Base-by-base conservation (phyloP, 768 basidiomycete genomes). In the Collybiopsis confluens region DNA sequence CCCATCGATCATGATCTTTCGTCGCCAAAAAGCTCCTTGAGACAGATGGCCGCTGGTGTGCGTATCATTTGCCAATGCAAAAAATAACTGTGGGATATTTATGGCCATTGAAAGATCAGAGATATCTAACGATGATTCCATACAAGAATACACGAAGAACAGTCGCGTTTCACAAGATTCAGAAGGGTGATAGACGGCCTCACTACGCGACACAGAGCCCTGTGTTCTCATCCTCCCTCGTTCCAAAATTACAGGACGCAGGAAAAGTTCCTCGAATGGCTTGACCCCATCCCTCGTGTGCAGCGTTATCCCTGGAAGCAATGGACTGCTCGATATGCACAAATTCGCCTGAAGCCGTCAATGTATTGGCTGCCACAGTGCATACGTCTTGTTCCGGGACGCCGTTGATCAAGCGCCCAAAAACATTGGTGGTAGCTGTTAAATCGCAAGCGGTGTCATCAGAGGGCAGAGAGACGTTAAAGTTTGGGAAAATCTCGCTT, bases 351-450 rank as follows among this genome's bases (percentile, higher is more conserved):
- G 62, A 66, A 18, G 66, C 68, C 0, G 42, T 33, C 7, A 35
- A 50, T 5, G 65, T 61, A 5, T 45, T 61, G 3, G 73, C 64
- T 16, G 60, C 59, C 28, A 46, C 57, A 1, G 41, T 61, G 55
- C 73, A 78, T 2, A 75, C 72, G 4, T 50, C 42, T 2, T 52
- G 45, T 10, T 61, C 61, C 8, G 56, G 40, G 4, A 75, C 59
- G 24, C 70, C 68, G 52, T 80, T 80, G 35, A 77, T 56, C 26
- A 74, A 61, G 20, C 77, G 65, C 27, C 77, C 78, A 4, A 76
- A 70, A 23, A 80, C 67, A 42, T 78, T 79, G 38, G 64, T 70
- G 8, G 74, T 76, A 0, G 76, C 77, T 6, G 70, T 73, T 15
- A 79, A 68, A 2, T 45, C 18, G 55, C 78, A 80, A 1, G 53